Evolutionary conservation across 1,139 yeast species (phyloP).

Genomic region (Insectozyma bohioensis): DNA sequence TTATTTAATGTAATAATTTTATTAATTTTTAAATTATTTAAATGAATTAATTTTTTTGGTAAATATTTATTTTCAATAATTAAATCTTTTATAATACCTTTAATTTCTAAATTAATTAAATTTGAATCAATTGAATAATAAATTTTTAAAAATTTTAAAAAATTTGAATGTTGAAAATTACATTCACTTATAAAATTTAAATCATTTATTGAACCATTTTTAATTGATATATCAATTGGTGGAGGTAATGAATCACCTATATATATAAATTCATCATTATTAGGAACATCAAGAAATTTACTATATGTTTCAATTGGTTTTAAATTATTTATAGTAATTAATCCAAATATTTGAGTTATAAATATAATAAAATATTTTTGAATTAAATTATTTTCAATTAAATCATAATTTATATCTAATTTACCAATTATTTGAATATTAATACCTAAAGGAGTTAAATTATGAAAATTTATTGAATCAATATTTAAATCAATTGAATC

Average conservation of each 20-base stretch:
- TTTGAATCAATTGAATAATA: conserved; percentile 17
- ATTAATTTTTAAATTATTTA: conserved; percentile 19
- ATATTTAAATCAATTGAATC: conserved; percentile 22
- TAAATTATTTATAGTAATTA: conserved; percentile 23
- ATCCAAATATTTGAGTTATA: conserved; percentile 22
- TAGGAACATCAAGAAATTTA: conserved; percentile 18
- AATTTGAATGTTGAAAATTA: conserved; percentile 20
- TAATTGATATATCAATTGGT: conserved; percentile 21
- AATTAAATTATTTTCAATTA: conserved; percentile 20
- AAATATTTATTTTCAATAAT: conserved; percentile 10
- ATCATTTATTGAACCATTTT: conserved; percentile 22
- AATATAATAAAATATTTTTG: conserved; percentile 18
- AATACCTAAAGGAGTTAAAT: conserved; percentile 25
- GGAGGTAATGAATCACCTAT: conserved; percentile 27
- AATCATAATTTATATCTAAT: conserved; percentile 25
- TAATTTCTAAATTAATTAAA: conserved; percentile 20
- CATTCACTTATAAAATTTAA: conserved; percentile 28
- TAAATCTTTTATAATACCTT: conserved; percentile 18
- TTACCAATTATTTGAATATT: conserved; percentile 25
- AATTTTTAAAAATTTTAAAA: conserved; percentile 20
- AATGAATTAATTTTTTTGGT: conserved; percentile 17
- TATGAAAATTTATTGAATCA: conserved; percentile 19
- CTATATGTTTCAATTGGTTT: conserved; percentile 23
- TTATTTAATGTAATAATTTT: conserved; percentile 17
- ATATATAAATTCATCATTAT: conserved; percentile 20